Evolutionary conservation across 1,139 yeast genomes (phyloP).

Genomic region (Candida tropicalis): DNA sequence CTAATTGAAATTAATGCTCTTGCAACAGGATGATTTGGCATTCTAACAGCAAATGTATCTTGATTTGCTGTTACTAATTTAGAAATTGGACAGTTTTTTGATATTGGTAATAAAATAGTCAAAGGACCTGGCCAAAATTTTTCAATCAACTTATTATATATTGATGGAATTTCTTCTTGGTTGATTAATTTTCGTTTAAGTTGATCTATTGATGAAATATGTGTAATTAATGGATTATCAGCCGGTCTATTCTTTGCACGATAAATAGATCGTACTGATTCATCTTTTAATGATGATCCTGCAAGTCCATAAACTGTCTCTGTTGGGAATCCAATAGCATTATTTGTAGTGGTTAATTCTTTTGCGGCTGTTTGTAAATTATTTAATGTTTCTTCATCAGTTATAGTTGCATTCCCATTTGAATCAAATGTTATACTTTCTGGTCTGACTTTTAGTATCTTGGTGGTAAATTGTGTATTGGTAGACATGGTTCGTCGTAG

Average conservation of each 20-base stretch:
- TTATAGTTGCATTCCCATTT: slow-evolving; percentile 40
- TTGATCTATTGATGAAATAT: slow-evolving; percentile 78
- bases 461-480: slow-evolving; percentile 23
- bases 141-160: slow-evolving; percentile 62
- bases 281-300: slow-evolving; percentile 78
- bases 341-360: slow-evolving; percentile 49
- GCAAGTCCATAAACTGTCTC: slow-evolving; percentile 97
- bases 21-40: slow-evolving; percentile 87
- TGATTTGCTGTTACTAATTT: slow-evolving; percentile 82
- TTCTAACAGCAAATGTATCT: slow-evolving; percentile 85
- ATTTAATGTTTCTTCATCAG: slow-evolving; percentile 50
- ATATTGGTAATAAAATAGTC: slow-evolving; percentile 78
- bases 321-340: slow-evolving; percentile 91
- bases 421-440: slow-evolving; percentile 30
- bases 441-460: slow-evolving; percentile 34
- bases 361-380: slow-evolving; percentile 62
- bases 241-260: slow-evolving; percentile 90
- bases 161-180: slow-evolving; percentile 58
- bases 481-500: slow-evolving; percentile 7
- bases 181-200: slow-evolving; percentile 56
- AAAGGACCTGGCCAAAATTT: slow-evolving; percentile 96
- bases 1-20: slow-evolving; percentile 86
- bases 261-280: slow-evolving; percentile 75
- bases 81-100: slow-evolving; percentile 57
- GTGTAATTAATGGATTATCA: slow-evolving; percentile 92